Base-by-base conservation (phyloP, 2,329 filamentous ascomycete genomes). In the Aspergillus vadensis region DNA sequence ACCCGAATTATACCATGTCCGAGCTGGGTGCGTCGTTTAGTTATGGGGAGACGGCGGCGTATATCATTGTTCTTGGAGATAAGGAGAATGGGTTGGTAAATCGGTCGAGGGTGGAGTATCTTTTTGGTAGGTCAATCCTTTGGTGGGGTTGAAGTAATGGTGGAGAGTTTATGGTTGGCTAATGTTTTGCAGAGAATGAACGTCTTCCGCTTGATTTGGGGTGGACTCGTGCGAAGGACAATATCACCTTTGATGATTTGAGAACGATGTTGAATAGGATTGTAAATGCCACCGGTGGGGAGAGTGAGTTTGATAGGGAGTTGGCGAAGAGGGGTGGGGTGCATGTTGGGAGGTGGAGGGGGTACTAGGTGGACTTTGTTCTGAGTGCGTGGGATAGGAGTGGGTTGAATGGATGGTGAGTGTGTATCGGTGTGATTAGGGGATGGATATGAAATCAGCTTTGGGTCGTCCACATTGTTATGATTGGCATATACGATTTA, bases 11-110 rank as follows among this genome's bases (percentile, higher is more conserved):
- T 66, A 77, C 67, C 0, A 81, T 85, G 72, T 80, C 78, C 0
- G 62, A 71, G 0, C 70, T 67, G 0, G 78, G 72, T 0, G 77
- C 82, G 60, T 59, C 70, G 8, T 85, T 85, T 62, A 82, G 79
- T 59, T 67, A 82, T 1, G 83, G 83, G 5, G 83, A 85, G 71
- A 66, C 83, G 0, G 76, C 79, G 4, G 82, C 82, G 3, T 80
- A 80, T 0, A 74, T 85, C n/a, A 72, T 84, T 15, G 78, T 75
- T 0, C 81, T 85, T 52, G 83, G 83, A 1, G 77, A 83, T 64
- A 69, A 77, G 4, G 59, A 70, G 0, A 52, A 69, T 1, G 76
- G 70, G 0, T 81, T 74, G 0, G 82, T 81, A 2, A 70, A 77
- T 6, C 71, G 75, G 56, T 66, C 38, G 0, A 27, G 66, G 14